Base-by-base conservation (phyloP, 1,284 basidiomycete species). In the Trametes hirsuta region DNA sequence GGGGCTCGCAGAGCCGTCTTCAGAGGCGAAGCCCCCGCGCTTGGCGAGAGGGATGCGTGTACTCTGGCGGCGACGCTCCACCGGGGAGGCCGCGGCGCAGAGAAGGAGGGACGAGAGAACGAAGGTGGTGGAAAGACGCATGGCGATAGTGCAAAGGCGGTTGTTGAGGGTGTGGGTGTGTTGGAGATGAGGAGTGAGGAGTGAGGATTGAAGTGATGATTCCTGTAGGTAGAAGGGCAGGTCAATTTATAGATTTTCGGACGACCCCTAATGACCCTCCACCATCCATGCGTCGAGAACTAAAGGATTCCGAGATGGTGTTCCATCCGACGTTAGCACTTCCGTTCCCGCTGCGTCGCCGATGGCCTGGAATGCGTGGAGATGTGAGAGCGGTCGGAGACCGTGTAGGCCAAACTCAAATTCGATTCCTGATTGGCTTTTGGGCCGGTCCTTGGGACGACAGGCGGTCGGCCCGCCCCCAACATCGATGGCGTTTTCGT, bases 111-210 rank as follows among this genome's bases (percentile, higher is more conserved):
- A 53, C 25, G 59, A 56, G 36, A 68, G 36, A 24, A 64, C 47
- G 48, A 69, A 48, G 40, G 62, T 46, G 35, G 44, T 18, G 25
- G 57, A 40, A 55, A 69, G 45, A 25, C 55, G 53, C 70, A 71
- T 69, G 18, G 21, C 47, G 52, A 51, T 39, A 10, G 22, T 8
- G 30, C 30, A 51, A 1, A 36, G 52, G 52, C 10, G 34, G 41
- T 2, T 14, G 42, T 18, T 18, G 36, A 47, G 14, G 41, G 48
- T 11, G 30, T 6, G 30, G 18, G 18, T 18, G 42, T 35, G 25
- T 35, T 18, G 42, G 12, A 24, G 35, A 30, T 18, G 18, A 18
- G 18, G 18, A 18, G 18, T 18, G 34, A 45, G 21, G 46, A 41
- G 40, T 9, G 22, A 15, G 36, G 42, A 44, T 11, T 9, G 36